Evolutionary conservation across 169 alveolate genomes (phyloP), one percentile per base, ranked within the genome.

Genomic region (Theileria parva): DNA sequence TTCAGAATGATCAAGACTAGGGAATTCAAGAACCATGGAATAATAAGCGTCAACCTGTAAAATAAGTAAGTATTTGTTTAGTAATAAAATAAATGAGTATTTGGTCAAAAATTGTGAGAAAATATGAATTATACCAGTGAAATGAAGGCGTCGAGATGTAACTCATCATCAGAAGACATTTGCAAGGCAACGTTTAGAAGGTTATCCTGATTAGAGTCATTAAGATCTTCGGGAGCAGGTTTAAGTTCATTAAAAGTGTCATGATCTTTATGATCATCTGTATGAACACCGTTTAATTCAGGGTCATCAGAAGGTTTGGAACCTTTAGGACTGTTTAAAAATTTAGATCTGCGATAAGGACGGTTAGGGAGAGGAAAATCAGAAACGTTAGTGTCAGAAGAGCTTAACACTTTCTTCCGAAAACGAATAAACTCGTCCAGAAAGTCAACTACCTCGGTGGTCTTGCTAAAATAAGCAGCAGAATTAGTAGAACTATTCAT

Each of bases 111-210:
- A 13, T 44, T 9, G 13, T 12, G 3, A 12, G 12, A 12, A 25
- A 5, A 8, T 3, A 4, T 32, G 11, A 21, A 9, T 60, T 64
- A 3, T 34, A 80, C 88, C 83, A 80, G 79, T 17, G 77, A 37
- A 5, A 80, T 80, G 65, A 80, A 80, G 25, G 88, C 88, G 53
- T 80, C 88, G 51, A 80, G 83, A 71, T 80, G 83, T 27, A 80
- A 59, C 48, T 71, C 68, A 50, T 15, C 60, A 19, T 79, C 88
- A 61, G 19, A 8, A 34, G 57, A 17, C 88, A 80, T 80, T 65
- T 74, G 83, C 32, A 28, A 23, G 0, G 88, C 88, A 8, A 57
- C 88, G 37, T 23, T 63, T 19, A 74, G 13, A 48, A 80, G 39
- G 48, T 74, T 73, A 64, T 80, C 88, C 11, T 63, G 55, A 4